Evolutionary conservation across 2,329 filamentous ascomycete genomes (phyloP), one percentile per base, ranked within the genome.

Genomic region (Phyllosticta ampelicida): DNA sequence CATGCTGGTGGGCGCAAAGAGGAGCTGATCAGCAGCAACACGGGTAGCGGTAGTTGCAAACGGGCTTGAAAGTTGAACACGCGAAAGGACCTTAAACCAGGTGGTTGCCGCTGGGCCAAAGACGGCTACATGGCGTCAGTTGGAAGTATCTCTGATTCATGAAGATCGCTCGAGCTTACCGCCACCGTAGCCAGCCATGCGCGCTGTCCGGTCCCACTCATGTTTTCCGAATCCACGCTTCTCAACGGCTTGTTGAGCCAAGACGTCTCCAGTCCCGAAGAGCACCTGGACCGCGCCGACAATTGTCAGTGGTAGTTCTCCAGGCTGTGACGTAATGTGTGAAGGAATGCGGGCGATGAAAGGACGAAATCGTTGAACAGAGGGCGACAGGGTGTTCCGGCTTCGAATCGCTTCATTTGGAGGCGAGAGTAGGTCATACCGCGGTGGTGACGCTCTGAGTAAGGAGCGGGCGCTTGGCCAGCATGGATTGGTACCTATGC

Each of bases 201-300:
- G 85, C 10, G 79, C 85, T 28, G 88, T 91, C 56, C 89, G 82
- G 26, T 76, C 75, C 44, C 84, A 67, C 65, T 89, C 74, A 71
- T 99, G 92, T 63, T 87, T 86, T 65, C 86, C 75, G 23, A 87
- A 64, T 18, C 90, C 91, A 67, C 81, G 85, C 72, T 84, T 86
- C 75, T 97, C 92, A 60, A 99, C 88, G 36, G 84, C 79, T 75
- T 97, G 92, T 75, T 99, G 94, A 44, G 94, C 90, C 64, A 95
- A 85, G 61, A 87, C 79, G 75, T 99, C 94, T 67, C 94, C 94
- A 13, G 90, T 89, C 60, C 87, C 91, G 71, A 97, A 99, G 62
- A 99, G 85, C 60, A 97, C 72, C 82, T 85, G 63, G 19, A 20
- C 30, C 10, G 49, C 9, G 49, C 30, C 62, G 51, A 21, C 20